Conservation (phyloP, 768 basidiomycete species). For the Phaffia australis region DNA sequence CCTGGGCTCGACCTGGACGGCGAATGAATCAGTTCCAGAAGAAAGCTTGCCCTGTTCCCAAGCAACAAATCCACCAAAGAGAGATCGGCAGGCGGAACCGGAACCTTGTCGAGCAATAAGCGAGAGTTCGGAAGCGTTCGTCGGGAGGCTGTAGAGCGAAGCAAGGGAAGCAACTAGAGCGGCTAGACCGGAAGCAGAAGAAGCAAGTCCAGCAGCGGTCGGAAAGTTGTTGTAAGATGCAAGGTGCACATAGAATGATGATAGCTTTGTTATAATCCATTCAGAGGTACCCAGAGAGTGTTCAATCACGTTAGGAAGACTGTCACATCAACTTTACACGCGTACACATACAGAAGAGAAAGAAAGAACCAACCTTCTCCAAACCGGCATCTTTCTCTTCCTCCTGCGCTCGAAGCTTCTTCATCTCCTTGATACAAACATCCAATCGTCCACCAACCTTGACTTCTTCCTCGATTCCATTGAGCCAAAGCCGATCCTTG, state of each 20-base stretch:
- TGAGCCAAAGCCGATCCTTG: constrained; percentile 80
- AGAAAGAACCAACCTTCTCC: constrained; percentile 19
- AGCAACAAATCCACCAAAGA: constrained; percentile 93
- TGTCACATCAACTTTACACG: neutral
- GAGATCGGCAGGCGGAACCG: constrained; percentile 92
- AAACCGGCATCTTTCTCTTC: constrained; percentile 44
- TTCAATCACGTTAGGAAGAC: neutral
- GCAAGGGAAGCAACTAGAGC: constrained; percentile 85
- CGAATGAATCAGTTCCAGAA: constrained; percentile 75
- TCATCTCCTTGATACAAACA: constrained; percentile 81
- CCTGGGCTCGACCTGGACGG: constrained; percentile 71
- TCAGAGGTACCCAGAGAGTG: neutral
- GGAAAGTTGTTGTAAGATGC: constrained; percentile 98
- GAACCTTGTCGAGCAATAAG: constrained; percentile 94
- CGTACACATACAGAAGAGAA: neutral
- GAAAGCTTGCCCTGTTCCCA: constrained; percentile 66
- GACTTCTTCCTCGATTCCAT: constrained; percentile 83
- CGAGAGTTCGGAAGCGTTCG: constrained; percentile 69
- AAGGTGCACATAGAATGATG: constrained; percentile 67
- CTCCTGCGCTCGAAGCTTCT: constrained; percentile 57
- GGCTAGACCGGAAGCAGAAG: constrained; percentile 93
- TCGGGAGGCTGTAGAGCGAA: constrained; percentile 68
- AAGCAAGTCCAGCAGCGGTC: constrained; percentile 93
- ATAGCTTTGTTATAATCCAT: constrained; percentile 45
- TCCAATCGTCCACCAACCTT: constrained; percentile 63